Conservation (phyloP, 2,329 filamentous ascomycete species). For the Mollisiaceae sp. region DNA sequence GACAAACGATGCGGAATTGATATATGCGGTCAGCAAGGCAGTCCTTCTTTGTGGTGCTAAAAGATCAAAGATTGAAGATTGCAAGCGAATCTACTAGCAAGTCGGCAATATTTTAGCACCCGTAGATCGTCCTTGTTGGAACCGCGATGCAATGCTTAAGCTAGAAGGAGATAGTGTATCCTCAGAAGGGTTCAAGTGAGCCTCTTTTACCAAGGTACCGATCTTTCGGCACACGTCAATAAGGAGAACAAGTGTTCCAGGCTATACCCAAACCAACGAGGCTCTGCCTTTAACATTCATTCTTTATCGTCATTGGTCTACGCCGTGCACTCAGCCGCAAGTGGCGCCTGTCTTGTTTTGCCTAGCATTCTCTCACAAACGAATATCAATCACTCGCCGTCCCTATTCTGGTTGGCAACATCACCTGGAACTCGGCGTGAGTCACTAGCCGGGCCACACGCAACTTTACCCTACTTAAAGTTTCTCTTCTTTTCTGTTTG, state of each 20-base stretch:
- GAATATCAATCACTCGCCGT: not conserved
- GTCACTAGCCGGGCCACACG: not conserved
- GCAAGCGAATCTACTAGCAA: no score
- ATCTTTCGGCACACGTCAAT: no score
- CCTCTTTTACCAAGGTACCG: not conserved
- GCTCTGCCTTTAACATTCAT: not conserved
- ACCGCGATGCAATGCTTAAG: not conserved
- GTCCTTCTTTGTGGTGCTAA: no score
- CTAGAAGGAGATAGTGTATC: no score
- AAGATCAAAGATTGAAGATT: no score
- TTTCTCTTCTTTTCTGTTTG: not conserved
- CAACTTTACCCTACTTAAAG: not conserved
- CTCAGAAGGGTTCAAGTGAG: not conserved
- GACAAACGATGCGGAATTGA: not conserved
- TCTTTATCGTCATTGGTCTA: not conserved
- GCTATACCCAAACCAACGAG: not conserved
- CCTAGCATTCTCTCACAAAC: not conserved
- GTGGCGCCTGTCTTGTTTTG: not conserved
- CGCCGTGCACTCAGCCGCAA: constrained; percentile 1
- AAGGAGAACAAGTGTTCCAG: not conserved
- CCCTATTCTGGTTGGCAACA: not conserved
- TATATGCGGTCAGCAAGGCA: no score
- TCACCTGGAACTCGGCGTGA: not conserved
- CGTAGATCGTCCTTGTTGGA: not conserved
- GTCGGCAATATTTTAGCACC: no score